phyloP scores from a whole-genome alignment of 257 asterid species.

The Petrea volubilis region DNA sequence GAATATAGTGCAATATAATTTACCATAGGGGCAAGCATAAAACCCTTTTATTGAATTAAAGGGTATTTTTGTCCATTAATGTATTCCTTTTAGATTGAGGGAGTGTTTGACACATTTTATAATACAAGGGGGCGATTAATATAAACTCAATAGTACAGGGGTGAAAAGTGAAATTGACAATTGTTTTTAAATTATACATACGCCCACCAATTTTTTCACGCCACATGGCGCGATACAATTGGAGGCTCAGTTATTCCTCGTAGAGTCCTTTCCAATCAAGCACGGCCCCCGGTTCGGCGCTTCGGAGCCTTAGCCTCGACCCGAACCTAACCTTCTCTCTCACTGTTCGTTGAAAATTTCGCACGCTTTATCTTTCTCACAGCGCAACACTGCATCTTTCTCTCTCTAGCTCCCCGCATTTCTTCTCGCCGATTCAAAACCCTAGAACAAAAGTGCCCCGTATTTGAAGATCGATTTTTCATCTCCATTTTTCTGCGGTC shows the following conservation, averaged over 20 bases:
- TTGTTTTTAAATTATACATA: not conserved
- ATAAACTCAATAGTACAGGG: not conserved
- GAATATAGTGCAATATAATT: too few relatives aligned
- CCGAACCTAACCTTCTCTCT: constrained; percentile 37
- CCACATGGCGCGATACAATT: constrained; percentile 18
- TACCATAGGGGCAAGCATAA: too few relatives aligned
- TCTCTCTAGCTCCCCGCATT: constrained; percentile 28
- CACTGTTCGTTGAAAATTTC: constrained; percentile 48
- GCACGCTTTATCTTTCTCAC: constrained; percentile 38
- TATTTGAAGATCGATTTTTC: constrained; percentile 33
- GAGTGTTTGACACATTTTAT: too few relatives aligned
- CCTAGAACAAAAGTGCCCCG: constrained; percentile 33
- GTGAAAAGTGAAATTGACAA: not conserved
- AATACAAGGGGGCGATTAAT: too few relatives aligned
- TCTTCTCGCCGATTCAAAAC: constrained; percentile 41
- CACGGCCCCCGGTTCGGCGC: constrained; percentile 3
- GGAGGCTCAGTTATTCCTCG: constrained; percentile 8
- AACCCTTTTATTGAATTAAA: too few relatives aligned
- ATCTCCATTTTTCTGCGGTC: constrained; percentile 30
- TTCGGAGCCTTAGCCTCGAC: constrained; percentile 34
- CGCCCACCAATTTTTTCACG: not conserved
- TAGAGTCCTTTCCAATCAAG: constrained; percentile 3
- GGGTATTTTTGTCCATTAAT: too few relatives aligned
- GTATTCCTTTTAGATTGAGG: too few relatives aligned
- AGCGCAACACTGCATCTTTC: constrained; percentile 30